Evolutionary conservation across 352 stramenopile genomes (phyloP), one percentile per base, ranked within the genome.

Genomic region (Detonula confervacea): DNA sequence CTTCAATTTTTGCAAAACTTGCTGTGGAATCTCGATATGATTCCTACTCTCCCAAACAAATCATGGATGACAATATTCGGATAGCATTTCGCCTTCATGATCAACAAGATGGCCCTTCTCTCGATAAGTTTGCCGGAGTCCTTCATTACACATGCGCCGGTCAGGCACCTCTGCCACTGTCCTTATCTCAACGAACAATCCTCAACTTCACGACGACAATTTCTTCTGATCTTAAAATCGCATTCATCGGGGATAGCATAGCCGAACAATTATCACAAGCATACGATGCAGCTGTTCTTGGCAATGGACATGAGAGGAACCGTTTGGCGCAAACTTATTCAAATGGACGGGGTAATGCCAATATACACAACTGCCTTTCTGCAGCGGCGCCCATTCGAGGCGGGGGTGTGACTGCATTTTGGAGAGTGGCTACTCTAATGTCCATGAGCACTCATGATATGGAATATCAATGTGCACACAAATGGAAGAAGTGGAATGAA

Each of bases 181-280:
- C 46, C 11, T 11, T 54, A 66, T 27, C 18, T 3, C 2, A 54
- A 14, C 44, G 62, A 16, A 49, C 46, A 27, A 49, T 86, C 20
- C 52, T 86, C 7, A 69, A 86, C 37, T 85, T 82, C 44, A 72
- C 64, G 8, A 79, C 79, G 1, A 63, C 51, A 3, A 64, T 86
- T 46, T 18, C 16, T 29, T 83, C 78, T 1, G 47, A 87, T 66
- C 51, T 87, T 2, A 87, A 81, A 37, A 77, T 89, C 20, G 24
- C 86, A 9, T 68, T 79, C 3, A 55, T 87, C 12, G 83, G 83
- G 20, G 83, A 89, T 57, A 83, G 70, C 11, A 52, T 89, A 0
- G 64, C 27, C 33, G 62, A 75, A 14, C 83, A 89, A 75, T 79
- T 89, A 12, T 33, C 63, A n/a, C 35, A 86, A 67, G 35, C 22